These are phyloP conservation scores for Pleurotus sapidus DNA, from an alignment of 768 basidiomycete genomes.

Conservation along the genomic window DNA sequence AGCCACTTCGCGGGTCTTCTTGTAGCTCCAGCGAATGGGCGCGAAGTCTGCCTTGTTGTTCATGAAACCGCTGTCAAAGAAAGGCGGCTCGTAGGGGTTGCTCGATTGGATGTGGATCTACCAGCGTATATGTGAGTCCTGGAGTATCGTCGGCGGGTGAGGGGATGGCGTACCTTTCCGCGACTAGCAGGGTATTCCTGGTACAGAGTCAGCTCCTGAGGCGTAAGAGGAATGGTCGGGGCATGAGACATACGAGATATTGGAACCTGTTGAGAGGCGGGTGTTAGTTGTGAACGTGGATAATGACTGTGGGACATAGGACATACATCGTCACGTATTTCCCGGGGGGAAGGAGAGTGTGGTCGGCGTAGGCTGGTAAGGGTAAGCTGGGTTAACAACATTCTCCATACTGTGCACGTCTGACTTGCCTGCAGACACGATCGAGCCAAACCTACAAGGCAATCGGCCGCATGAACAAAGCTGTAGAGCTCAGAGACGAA, in stretches of 20 bases:
- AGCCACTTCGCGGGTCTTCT: slow-evolving; percentile 71
- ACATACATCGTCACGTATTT: slow-evolving; percentile 65
- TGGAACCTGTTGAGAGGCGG: slow-evolving; percentile 45
- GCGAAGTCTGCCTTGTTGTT: slow-evolving; percentile 76
- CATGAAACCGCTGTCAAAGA: slow-evolving; percentile 77
- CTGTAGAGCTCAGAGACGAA: neutral
- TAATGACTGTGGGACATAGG: neutral
- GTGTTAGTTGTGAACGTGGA: neutral
- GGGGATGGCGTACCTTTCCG: slow-evolving; percentile 47
- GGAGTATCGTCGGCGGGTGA: neutral
- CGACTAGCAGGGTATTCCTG: slow-evolving; percentile 72
- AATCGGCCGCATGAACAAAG: neutral
- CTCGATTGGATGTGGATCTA: slow-evolving; percentile 62
- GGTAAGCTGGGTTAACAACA: too few relatives aligned
- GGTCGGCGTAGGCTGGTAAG: slow-evolving; percentile 60
- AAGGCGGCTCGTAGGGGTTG: slow-evolving; percentile 61
- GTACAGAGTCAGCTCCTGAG: neutral
- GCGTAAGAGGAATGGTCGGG: neutral
- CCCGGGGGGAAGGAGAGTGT: slow-evolving; percentile 65
- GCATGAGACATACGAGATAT: slow-evolving; percentile 41
- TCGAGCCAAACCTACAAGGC: slow-evolving; percentile 53
- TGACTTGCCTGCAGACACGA: slow-evolving; percentile 52
- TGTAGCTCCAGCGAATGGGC: slow-evolving; percentile 75
- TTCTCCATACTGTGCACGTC: too few relatives aligned
- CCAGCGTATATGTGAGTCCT: slow-evolving; percentile 33